phyloP scores from a whole-genome alignment of 2,329 filamentous ascomycete genomes.

The Scedosporium minutisporum region DNA sequence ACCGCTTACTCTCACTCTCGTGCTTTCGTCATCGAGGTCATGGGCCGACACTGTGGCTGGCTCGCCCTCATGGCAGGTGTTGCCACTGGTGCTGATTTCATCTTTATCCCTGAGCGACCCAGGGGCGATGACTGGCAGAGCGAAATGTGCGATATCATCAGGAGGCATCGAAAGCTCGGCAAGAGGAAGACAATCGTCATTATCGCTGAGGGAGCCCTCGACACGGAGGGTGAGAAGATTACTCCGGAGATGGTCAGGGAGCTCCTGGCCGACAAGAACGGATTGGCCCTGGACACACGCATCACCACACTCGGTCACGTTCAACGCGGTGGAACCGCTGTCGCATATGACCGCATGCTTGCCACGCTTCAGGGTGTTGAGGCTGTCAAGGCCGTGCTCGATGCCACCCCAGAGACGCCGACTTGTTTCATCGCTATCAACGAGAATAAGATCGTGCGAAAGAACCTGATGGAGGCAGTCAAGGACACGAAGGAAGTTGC shows the following conservation, averaged over 20 bases:
- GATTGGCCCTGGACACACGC: constrained; percentile 78
- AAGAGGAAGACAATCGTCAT: constrained; percentile 99
- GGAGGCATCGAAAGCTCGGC: constrained; percentile 71
- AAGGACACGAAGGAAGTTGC: constrained; percentile 76
- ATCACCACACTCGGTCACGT: constrained; percentile 95
- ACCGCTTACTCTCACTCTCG: constrained; percentile 90
- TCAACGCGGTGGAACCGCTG: constrained; percentile 87
- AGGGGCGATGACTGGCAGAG: constrained; percentile 79
- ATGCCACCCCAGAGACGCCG: constrained; percentile 78
- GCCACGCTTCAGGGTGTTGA: constrained; percentile 89
- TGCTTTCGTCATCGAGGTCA: constrained; percentile 96
- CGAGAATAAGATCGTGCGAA: constrained; percentile 94
- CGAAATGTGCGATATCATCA: constrained; percentile 74
- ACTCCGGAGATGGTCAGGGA: constrained; percentile 73
- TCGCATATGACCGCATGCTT: constrained; percentile 89
- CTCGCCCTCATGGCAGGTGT: constrained; percentile 93
- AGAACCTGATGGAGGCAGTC: constrained; percentile 83
- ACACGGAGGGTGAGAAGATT: constrained; percentile 76
- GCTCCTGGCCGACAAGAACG: constrained; percentile 64
- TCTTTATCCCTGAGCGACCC: constrained; percentile 94
- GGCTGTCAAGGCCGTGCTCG: constrained; percentile 82
- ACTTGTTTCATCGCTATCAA: constrained; percentile 94
- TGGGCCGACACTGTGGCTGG: constrained; percentile 98
- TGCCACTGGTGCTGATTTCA: constrained; percentile 87
- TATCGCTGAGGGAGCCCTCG: constrained; percentile 88